These are phyloP conservation scores for Magnolia officinalis DNA, from an alignment of 164 flowering plant species.

Conservation along the genomic window DNA sequence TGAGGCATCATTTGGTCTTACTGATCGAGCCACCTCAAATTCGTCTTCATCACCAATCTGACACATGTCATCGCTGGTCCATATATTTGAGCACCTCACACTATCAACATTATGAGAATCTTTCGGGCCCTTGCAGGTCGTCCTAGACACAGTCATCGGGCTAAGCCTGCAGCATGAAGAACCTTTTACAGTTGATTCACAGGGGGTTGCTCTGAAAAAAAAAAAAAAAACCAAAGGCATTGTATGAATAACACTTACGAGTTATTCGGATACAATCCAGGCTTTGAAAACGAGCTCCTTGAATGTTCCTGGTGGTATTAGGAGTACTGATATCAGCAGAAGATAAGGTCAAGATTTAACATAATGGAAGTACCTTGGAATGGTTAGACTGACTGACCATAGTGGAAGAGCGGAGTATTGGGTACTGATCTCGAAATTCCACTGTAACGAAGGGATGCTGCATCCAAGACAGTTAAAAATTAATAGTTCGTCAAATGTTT, in stretches of 20 bases:
- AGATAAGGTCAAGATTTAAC: constrained; percentile 1
- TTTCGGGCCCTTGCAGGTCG: constrained; percentile 36
- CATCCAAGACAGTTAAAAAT: constrained; percentile 10
- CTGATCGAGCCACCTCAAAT: constrained; percentile 28
- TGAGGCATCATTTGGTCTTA: constrained; percentile 19
- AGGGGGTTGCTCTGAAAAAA: neutral
- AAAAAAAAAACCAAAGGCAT: constrained; percentile 3
- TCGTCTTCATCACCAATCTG: constrained; percentile 59
- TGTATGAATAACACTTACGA: constrained; percentile 38
- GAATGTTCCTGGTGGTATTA: constrained; percentile 38
- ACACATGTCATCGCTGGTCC: constrained; percentile 61
- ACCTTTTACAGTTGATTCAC: constrained; percentile 2
- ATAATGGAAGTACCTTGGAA: neutral
- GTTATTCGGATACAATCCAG: constrained; percentile 31
- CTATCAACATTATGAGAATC: constrained; percentile 36
- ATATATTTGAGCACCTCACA: constrained; percentile 48
- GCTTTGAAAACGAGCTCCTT: constrained; percentile 28
- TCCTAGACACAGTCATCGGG: constrained; percentile 23
- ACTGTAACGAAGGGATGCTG: constrained; percentile 76
- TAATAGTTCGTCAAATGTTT: neutral
- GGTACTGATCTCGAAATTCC: constrained; percentile 31
- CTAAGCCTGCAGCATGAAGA: constrained; percentile 39
- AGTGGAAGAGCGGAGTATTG: constrained; percentile 25
- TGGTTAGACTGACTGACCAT: constrained; percentile 32
- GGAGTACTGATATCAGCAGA: constrained; percentile 10